Evolutionary conservation across 116 monocot genomes (phyloP), one percentile per base, ranked within the genome.

Genomic region (Dioscorea cayenensis): DNA sequence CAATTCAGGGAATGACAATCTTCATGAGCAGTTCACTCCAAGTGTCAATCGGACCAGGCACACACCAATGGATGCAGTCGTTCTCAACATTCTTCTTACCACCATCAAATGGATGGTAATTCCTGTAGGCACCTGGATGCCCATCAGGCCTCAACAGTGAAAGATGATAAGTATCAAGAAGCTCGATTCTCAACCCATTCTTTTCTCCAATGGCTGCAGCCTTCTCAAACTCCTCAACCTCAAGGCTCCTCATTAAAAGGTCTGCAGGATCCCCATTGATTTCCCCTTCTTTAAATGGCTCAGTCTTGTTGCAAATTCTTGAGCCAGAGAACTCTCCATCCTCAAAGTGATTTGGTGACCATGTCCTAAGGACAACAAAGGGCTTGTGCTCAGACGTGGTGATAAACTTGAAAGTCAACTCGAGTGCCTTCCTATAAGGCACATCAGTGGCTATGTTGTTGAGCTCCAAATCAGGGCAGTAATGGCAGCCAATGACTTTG

Each of bases 51-150:
- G 79, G 79, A 43, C 83, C 83, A 27, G 83, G 76, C 72, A 79
- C 55, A 59, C 90, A 90, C 90, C 86, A 90, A 71, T 86, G 90
- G 1, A 86, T 73, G 72, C 90, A 90, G 59, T 90, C 90, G 70
- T 86, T 48, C 66, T 1, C 72, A 76, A 25, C 38, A 4, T 32
- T 79, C 79, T 86, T 83, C 17, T 78, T 59, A 36, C 52, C 48
- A 8, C 73, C 51, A 17, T 17, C 80, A 65, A 84, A 90, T 0
- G 90, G 90, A 13, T 86, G 77, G 28, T 74, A 82, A 58, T 70
- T 70, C 20, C 77, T 32, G 32, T 32, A 32, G 32, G 32, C 32
- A 32, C 32, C 82, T 8, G 77, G 64, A 63, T 82, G 82, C 16
- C 82, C 82, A 66, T 82, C 82, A 19, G 82, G 77, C 23, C 82